These are phyloP conservation scores for Spinacia oleracea DNA, from an alignment of 179 eudicot genomes.

Conservation along the genomic window DNA sequence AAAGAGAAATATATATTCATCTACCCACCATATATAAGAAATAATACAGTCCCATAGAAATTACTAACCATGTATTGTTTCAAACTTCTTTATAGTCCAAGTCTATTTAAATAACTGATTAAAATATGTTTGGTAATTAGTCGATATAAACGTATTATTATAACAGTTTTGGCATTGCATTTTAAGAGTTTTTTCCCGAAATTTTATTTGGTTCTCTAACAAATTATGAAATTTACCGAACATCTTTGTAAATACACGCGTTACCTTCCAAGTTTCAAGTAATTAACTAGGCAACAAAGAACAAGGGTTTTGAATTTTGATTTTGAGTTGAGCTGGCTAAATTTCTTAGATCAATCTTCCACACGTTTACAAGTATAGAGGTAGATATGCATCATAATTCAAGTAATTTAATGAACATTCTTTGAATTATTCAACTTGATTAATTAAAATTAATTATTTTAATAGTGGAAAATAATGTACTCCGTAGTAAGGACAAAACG, in stretches of 20 bases:
- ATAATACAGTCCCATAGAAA: not conserved
- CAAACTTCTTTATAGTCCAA: not conserved
- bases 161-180: too few species aligned
- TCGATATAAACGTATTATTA: too few species aligned
- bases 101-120: too few species aligned
- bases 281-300: too few species aligned
- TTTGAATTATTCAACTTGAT: not conserved
- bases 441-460: not conserved
- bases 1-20: not conserved
- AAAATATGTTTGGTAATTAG: too few species aligned
- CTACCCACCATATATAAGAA: not conserved
- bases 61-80: not conserved
- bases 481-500: not conserved
- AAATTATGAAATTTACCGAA: too few species aligned
- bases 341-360: not conserved
- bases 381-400: not conserved
- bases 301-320: not conserved
- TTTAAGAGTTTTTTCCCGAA: too few species aligned
- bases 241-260: too few species aligned
- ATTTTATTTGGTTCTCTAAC: not conserved
- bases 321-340: not conserved
- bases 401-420: not conserved
- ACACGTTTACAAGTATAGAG: constrained; percentile 6
- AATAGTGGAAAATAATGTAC: not conserved
- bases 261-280: too few species aligned